Percentiles rank a stretch among this genome's conserved stretches.
phyloP scores from a whole-genome alignment of 1,284 basidiomycete genomes.

The Mrakiaceae sp. region DNA sequence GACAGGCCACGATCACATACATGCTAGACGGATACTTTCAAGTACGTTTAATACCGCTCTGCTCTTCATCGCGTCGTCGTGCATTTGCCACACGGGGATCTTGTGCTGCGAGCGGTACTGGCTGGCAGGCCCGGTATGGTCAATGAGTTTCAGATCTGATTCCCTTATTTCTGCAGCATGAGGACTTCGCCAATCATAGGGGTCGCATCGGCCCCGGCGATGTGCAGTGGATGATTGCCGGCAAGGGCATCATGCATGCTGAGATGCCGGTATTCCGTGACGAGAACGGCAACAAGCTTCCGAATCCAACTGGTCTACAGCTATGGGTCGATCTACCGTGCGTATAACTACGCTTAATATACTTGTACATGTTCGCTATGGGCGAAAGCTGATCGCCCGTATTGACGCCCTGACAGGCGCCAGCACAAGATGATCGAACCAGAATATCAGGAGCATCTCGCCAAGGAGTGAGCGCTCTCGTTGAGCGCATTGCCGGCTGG shows the following conservation, averaged over 20 bases:
- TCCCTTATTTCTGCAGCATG: slow-evolving; percentile 48
- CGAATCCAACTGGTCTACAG: slow-evolving; percentile 69
- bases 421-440: slow-evolving; percentile 56
- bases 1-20: slow-evolving; percentile 54
- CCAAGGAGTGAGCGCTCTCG: slow-evolving; percentile 3
- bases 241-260: slow-evolving; percentile 37
- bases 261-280: slow-evolving; percentile 60
- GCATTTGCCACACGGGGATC: slow-evolving; percentile 20
- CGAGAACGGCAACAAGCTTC: slow-evolving; percentile 44
- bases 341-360: not conserved
- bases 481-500: not conserved
- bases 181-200: slow-evolving; percentile 83
- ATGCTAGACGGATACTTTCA: slow-evolving; percentile 61
- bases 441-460: slow-evolving; percentile 41
- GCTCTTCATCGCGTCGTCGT: not conserved
- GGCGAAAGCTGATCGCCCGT: too few relatives aligned
- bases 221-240: slow-evolving; percentile 92
- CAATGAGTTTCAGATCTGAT: slow-evolving; percentile 32
- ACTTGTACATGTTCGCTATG: too few relatives aligned
- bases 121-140: not conserved
- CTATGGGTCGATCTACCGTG: slow-evolving; percentile 85
- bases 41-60: not conserved
- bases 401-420: too few relatives aligned
- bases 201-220: slow-evolving; percentile 47
- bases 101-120: too few relatives aligned